Base-by-base conservation (phyloP, 2,329 filamentous ascomycete genomes). In the Colletotrichum chrysophilum region DNA sequence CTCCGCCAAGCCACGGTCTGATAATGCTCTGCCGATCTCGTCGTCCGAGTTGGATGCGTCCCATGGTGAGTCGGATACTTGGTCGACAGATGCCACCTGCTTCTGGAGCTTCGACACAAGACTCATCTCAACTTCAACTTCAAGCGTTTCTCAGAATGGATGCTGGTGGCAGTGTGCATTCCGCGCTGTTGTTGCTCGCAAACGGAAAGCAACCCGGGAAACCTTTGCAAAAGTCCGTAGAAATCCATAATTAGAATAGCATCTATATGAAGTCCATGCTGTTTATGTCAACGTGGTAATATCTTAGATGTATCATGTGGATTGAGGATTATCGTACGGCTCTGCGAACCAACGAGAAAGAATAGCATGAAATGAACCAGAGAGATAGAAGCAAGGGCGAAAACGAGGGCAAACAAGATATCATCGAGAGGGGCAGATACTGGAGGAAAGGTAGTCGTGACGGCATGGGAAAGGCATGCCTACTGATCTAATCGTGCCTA, bases 361-460 rank as follows among this genome's bases (percentile, higher is more conserved):
- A 18, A 18, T 10, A 32, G 32, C 10, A 32, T 43, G 38, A 0
- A n/a, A 6, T 5, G 38, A 43, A 43, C 6, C 3, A 18, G 8
- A 12, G 3, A 43, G 4, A 43, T 4, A 43, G 3, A 4, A 38
- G 38, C 38, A 12, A 43, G 0, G 38, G 18, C 16, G 2, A 43
- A 10, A 1, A 43, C 4, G 7, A 43, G 4, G 0, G 38, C 38
- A 4, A 43, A 43, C 0, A n/a, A 12, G 5, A 48, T 2, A n/a
- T n/a, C 18, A 6, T n/a, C 38, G 38, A 48, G 38, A 48, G 3
- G 9, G 5, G 38, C 18, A 48, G 18, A 48, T 18, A 16, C 18
- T 48, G 9, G 1, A 48, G 1, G 9, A n/a, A 48, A n/a, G 38
- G 3, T 18, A n/a, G 18, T n/a, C 3, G 18, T 10, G 18, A n/a